These are phyloP conservation scores for Decorospora gaudefroyi DNA, from an alignment of 2,329 filamentous ascomycete genomes.

Conservation along the genomic window DNA sequence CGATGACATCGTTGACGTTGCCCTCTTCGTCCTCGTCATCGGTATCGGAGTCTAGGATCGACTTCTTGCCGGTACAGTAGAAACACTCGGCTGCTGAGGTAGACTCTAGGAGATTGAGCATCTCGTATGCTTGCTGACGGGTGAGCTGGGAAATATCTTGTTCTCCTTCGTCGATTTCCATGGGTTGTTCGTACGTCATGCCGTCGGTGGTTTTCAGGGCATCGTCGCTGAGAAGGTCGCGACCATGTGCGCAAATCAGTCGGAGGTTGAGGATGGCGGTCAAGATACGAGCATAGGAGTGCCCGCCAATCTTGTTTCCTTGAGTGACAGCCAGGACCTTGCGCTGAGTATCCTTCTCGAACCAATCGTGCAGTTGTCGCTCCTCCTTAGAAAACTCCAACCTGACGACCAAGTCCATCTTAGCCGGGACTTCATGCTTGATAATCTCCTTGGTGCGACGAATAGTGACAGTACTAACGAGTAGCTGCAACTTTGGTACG, in stretches of 20 bases:
- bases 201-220: conserved; percentile 81
- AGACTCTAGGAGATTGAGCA: conserved; percentile 81
- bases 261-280: conserved; percentile 89
- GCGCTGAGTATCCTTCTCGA: conserved; percentile 77
- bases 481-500: conserved; percentile 79
- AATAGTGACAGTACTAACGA: conserved; percentile 93
- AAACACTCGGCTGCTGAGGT: conserved; percentile 76
- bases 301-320: conserved; percentile 71
- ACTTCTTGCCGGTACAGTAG: conserved; percentile 64
- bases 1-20: conserved; percentile 61
- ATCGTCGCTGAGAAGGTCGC: conserved; percentile 81
- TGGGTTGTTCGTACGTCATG: conserved; percentile 80
- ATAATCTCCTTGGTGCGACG: conserved; percentile 84
- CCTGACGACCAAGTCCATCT: conserved; percentile 69
- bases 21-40: conserved; percentile 57
- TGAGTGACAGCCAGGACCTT: conserved; percentile 76
- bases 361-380: conserved; percentile 77
- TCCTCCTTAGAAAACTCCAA: conserved; percentile 79
- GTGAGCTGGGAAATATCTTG: conserved; percentile 63
- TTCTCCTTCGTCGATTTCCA: conserved; percentile 83
- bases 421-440: conserved; percentile 67
- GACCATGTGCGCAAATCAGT: conserved; percentile 91
- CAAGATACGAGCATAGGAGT: conserved; percentile 90
- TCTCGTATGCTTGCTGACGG: conserved; percentile 78
- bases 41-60: conserved; percentile 46